Evolutionary conservation across 805 yeast genomes (phyloP).

Genomic region (Lipomyces spencermartinsiae): DNA sequence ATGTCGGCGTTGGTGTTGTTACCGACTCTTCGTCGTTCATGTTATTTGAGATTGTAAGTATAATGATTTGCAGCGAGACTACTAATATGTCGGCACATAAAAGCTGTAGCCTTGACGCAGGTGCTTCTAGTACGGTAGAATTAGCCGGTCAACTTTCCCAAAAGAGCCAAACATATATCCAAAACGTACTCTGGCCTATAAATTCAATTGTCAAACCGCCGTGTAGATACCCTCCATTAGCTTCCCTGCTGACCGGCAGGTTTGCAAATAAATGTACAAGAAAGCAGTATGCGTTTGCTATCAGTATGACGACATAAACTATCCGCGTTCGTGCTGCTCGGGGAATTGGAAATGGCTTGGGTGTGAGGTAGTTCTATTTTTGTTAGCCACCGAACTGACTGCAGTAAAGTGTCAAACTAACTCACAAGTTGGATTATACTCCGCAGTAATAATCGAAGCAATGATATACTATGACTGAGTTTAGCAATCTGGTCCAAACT

Average conservation of each 20-base stretch:
- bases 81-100: conserved; percentile 22
- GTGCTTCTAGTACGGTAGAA: conserved; percentile 18
- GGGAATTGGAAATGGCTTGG: conserved; percentile 36
- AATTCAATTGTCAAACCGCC: conserved; percentile 39
- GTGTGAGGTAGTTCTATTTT: conserved; percentile 37
- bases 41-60: conserved; percentile 11
- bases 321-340: conserved; percentile 23
- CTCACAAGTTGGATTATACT: conserved; percentile 36
- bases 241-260: conserved; percentile 33
- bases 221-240: conserved; percentile 35
- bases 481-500: not conserved
- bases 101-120: conserved; percentile 26
- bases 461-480: conserved; percentile 29
- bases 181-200: conserved; percentile 34
- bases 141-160: not conserved
- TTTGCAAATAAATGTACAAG: conserved; percentile 28
- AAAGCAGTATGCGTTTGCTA: conserved; percentile 30
- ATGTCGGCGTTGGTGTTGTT: conserved; percentile 9
- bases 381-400: not conserved
- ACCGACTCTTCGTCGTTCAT: conserved; percentile 14
- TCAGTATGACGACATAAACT: conserved; percentile 20
- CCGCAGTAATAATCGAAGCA: conserved; percentile 35
- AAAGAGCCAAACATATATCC: not conserved
- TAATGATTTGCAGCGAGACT: conserved; percentile 22
- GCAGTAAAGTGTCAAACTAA: not conserved